These are phyloP conservation scores for Eimeria brunetti DNA, from an alignment of 169 alveolate species.

Conservation along the genomic window DNA sequence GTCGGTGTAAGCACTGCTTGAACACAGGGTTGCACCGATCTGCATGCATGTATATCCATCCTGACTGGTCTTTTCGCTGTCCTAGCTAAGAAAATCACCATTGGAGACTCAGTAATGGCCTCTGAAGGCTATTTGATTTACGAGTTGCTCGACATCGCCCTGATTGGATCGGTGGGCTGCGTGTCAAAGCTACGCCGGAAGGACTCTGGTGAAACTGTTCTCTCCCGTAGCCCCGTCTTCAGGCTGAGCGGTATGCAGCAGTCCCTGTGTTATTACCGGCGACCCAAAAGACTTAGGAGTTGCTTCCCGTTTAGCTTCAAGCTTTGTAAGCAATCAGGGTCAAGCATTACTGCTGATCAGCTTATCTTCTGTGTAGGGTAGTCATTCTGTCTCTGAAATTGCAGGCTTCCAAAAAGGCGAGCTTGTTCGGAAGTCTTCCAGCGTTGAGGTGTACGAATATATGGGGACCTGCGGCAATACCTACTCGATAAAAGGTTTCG, in stretches of 20 bases:
- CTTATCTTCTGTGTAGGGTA: neutral
- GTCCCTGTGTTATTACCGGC: neutral
- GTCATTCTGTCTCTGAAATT: neutral
- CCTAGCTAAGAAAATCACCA: conserved; percentile 15
- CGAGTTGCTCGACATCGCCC: conserved; percentile 47
- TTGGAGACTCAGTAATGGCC: conserved; percentile 16
- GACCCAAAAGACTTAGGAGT: neutral
- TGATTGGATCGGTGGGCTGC: conserved; percentile 17
- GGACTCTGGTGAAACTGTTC: conserved; percentile 18
- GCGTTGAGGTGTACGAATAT: conserved; percentile 58
- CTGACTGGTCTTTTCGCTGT: neutral
- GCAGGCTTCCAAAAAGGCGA: conserved; percentile 56
- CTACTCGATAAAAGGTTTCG: conserved; percentile 5
- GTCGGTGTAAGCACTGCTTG: neutral
- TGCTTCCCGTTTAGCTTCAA: neutral
- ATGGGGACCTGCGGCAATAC: conserved; percentile 55
- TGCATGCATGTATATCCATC: neutral
- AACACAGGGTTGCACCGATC: no score
- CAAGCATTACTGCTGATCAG: neutral
- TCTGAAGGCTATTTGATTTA: conserved; percentile 2
- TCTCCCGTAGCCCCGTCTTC: conserved; percentile 18
- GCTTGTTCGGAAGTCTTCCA: conserved; percentile 56
- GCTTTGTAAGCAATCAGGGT: neutral
- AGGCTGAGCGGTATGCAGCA: conserved; percentile 35
- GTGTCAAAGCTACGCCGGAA: conserved; percentile 59